A percentile compares a stretch with the other conserved stretches of the same genome.
Conservation (phyloP, 495 filamentous ascomycete genomes). For the Talaromyces thailandensis region DNA sequence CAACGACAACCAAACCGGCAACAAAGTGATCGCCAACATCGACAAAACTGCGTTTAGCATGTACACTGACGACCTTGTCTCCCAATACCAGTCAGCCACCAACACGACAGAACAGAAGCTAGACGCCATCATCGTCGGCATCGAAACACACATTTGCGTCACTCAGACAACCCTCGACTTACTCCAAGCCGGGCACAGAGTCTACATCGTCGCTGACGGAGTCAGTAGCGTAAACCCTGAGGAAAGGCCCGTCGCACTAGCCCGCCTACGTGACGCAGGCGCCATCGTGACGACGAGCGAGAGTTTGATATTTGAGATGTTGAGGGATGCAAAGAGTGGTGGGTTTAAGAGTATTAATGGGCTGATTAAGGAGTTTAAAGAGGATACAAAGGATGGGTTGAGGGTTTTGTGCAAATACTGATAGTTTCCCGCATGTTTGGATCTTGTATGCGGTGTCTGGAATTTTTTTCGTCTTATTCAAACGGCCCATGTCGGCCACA, state of each 20-base stretch:
- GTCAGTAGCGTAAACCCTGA: conserved; percentile 77
- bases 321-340: conserved; percentile 73
- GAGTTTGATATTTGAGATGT: conserved; percentile 83
- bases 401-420: conserved; percentile 48
- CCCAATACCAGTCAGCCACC: conserved; percentile 3
- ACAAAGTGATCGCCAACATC: conserved; percentile 40
- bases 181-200: conserved; percentile 60
- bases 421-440: not conserved
- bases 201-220: conserved; percentile 87
- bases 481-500: not conserved
- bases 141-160: conserved; percentile 92
- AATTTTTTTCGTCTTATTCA: not conserved
- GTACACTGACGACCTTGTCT: conserved; percentile 42
- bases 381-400: conserved; percentile 55
- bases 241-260: conserved; percentile 74
- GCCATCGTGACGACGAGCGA: conserved; percentile 82
- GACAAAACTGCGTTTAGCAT: conserved; percentile 94
- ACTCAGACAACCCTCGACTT: conserved; percentile 86
- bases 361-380: conserved; percentile 69
- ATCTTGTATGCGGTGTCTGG: not conserved
- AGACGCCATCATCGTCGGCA: conserved; percentile 55
- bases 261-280: conserved; percentile 63
- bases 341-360: conserved; percentile 62
- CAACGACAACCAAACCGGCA: conserved; percentile 7
- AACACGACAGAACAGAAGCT: conserved; percentile 5